Evolutionary conservation across 495 filamentous ascomycete genomes (phyloP), one percentile per base, ranked within the genome.

Genomic region (Penicillium coffeae): DNA sequence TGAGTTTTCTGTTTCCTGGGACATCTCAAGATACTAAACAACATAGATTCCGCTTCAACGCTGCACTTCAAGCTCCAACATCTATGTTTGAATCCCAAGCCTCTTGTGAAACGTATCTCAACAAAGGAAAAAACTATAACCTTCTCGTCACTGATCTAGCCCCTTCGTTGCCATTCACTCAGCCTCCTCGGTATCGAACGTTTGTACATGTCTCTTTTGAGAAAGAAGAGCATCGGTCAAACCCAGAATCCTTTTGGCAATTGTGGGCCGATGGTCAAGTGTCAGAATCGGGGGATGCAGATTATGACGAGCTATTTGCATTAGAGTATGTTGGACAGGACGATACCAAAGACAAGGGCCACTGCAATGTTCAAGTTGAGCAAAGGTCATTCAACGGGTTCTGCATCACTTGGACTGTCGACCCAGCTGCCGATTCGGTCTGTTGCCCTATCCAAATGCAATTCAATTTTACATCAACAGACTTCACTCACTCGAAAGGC

Each of bases 391-490:
- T 96, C 50, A 91, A 98, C 60, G 90, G 91, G 8, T 97, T 98
- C 62, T 88, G 83, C 6, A 88, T 96, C 13, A 82, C 82, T 19
- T 98, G 93, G 93, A 87, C 82, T 1, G 83, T 87, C 0, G 78
- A 81, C 15, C 58, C 79, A 19, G 79, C 77, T 43, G 68, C 62
- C 1, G 79, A 78, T 0, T 54, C 70, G 1, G 70, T 84, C 8
- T 85, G 95, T 43, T 92, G 88, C 67, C 83, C 78, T 22, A 79
- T 98, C 27, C 82, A 89, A 10, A 86, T 97, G 12, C 87, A 90
- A 38, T 97, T 96, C 77, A 96, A 98, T 65, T 98, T 98, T 60
- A 77, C 97, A 0, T 98, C 93, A 0, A 98, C 93, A 12, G 93
- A 98, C 60, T 98, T 97, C 62, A 97, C 89, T 62, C 91, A 95